Conservation (phyloP, 768 basidiomycete species). For the Tylopilus rubrobrunneus region DNA sequence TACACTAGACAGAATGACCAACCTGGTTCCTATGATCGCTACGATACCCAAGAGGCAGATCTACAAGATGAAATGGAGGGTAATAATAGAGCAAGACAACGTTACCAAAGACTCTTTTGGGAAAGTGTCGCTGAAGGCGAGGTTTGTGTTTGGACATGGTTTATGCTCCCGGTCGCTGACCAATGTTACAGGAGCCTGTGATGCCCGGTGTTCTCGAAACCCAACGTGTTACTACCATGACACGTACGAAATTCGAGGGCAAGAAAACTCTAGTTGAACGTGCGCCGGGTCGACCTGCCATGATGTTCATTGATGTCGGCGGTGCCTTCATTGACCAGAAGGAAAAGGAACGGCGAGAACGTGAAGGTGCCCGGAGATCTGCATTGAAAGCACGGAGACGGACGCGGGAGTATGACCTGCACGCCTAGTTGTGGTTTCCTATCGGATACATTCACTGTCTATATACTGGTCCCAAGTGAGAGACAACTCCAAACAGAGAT, state of each 20-base stretch:
- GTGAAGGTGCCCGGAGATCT: conserved; percentile 47
- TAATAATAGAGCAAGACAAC: conserved; percentile 52
- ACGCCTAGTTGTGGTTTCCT: conserved; percentile 1
- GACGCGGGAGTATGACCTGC: conserved; percentile 12
- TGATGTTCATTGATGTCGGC: conserved; percentile 74
- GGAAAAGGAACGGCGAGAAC: conserved; percentile 47
- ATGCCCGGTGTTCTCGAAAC: conserved; percentile 54
- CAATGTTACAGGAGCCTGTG: conserved; percentile 50
- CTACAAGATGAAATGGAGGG: conserved; percentile 52
- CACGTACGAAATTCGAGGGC: conserved; percentile 36
- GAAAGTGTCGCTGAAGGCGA: conserved; percentile 70
- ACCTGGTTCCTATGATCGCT: conserved; percentile 23
- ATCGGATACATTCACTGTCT: background rate
- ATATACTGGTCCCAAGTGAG: background rate
- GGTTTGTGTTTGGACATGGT: conserved; percentile 35
- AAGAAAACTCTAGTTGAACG: conserved; percentile 35
- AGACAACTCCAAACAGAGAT: conserved; percentile 15
- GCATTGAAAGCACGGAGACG: conserved; percentile 30
- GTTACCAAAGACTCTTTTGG: conserved; percentile 75
- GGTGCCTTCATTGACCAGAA: conserved; percentile 60
- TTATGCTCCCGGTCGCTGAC: background rate
- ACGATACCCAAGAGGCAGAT: conserved; percentile 60
- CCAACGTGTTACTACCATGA: conserved; percentile 39
- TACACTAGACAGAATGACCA: background rate
- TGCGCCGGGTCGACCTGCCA: conserved; percentile 46